Evolutionary conservation across 768 basidiomycete species (phyloP).

Genomic region (Auriscalpium orientale): DNA sequence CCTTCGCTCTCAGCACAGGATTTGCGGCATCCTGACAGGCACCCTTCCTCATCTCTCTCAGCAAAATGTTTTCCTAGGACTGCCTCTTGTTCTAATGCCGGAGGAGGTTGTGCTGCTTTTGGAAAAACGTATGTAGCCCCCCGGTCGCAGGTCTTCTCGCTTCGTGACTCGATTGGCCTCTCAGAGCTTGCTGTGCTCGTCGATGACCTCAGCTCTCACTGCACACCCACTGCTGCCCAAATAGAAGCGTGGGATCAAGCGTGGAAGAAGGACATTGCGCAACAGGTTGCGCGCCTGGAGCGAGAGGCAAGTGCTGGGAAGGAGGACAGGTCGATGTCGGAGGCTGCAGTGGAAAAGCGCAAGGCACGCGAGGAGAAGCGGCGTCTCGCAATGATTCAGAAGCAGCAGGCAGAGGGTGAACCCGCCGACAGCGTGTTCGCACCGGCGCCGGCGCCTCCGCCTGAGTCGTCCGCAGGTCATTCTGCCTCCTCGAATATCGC

Average conservation of each 20-base stretch:
- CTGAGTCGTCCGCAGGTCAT: slow-evolving; percentile 5
- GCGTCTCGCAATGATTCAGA: background rate
- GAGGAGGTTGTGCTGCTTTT: slow-evolving; percentile 91
- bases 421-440: background rate
- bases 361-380: slow-evolving; percentile 54
- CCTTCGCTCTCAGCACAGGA: slow-evolving; percentile 70
- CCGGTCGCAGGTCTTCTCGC: background rate
- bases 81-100: slow-evolving; percentile 82
- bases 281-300: slow-evolving; percentile 43
- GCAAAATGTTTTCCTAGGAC: slow-evolving; percentile 92
- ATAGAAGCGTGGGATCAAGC: slow-evolving; percentile 47
- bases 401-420: background rate
- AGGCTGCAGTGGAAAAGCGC: slow-evolving; percentile 64
- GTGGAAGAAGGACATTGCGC: slow-evolving; percentile 36
- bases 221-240: slow-evolving; percentile 36
- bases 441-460: slow-evolving; percentile 5
- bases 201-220: slow-evolving; percentile 59
- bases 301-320: slow-evolving; percentile 41
- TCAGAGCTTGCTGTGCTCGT: slow-evolving; percentile 72
- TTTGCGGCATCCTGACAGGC: slow-evolving; percentile 82
- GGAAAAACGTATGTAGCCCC: slow-evolving; percentile 52
- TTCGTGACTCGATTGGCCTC: slow-evolving; percentile 3
- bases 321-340: slow-evolving; percentile 33
- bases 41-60: slow-evolving; percentile 93
- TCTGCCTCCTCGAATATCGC: slow-evolving; percentile 12